Base-by-base conservation (phyloP, 2,329 filamentous ascomycete genomes). In the Rhynchosporium secalis region DNA sequence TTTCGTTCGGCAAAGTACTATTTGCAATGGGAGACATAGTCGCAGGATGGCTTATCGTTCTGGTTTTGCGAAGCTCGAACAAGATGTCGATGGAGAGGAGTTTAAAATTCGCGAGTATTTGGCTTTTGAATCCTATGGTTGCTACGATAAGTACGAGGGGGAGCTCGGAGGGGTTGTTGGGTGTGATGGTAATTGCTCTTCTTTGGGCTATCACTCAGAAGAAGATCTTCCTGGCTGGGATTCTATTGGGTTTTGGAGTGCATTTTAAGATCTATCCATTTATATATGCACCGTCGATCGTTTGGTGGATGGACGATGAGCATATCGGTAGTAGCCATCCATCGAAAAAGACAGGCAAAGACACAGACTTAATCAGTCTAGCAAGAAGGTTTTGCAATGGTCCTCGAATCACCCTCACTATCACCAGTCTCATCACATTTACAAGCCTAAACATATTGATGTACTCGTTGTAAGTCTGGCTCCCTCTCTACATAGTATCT, bases 181-280 rank as follows among this genome's bases (percentile, higher is more conserved):
- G 91, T 15, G 91, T 94, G 0, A 81, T 97, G 73, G 91, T 96
- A 5, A 86, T 92, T 65, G 89, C 86, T 0, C 75, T 98, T 41
- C 77, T 99, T 10, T 98, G 91, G 90, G 90, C 93, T 0, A 88
- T 90, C 1, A 78, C 92, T 66, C 79, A 83, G 57, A 81, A 81
- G 56, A 79, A 80, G n/a, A 78, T 89, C 20, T 72, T 76, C 1
- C 73, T 96, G 8, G 89, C 92, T 0, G 94, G 91, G 0, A 67
- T 87, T 2, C 75, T 98, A 36, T 80, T 99, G 2, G 95, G 95
- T 0, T 77, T 96, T 33, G 86, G 86, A 1, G 93, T 98, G 31
- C 95, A 99, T 77, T 96, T 99, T 78, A 99, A 99, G 81, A 98
- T 99, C 65, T 99, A 99, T 72, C 95, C 95, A 0, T 96, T 98